Evolutionary conservation across 1,284 basidiomycete genomes (phyloP), one percentile per base, ranked within the genome.

Genomic region (Termitomyces sp.): DNA sequence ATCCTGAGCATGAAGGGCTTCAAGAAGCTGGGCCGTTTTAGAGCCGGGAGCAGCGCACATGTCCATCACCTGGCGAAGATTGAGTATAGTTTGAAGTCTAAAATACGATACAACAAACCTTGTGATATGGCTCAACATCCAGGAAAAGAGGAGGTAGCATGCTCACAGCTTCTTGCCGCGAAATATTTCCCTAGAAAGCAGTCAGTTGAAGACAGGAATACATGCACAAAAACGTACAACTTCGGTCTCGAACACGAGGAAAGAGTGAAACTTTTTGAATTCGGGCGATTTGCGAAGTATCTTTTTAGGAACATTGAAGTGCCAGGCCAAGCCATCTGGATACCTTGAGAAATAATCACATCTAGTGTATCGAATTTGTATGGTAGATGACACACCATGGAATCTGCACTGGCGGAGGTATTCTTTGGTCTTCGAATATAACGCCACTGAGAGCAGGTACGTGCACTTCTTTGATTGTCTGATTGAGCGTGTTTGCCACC

Each of bases 1-100:
- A 65, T 88, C 83, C 44, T 83, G 73, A 1, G 84, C 78, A 65
- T 96, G 93, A 2, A 97, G 75, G 1, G 91, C 89, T 76, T 97
- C 94, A 39, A 97, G 81, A 13, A 97, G 76, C 75, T 97, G 94
- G 4, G 92, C 91, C 5, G 94, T 95, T 84, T 99, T 99, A 31
- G 94, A 97, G 13, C 97, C 97, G 1, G 97, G 97, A 1, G 97
- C 96, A n/a, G 97, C 97, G 68, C 96, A 99, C 90, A 98, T 94
- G 72, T 99, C 96, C 63, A 99, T 84, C 38, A 94, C 92, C 88
- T 93, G 40, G 33, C 50, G 56, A 40, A 26, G 9, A 26, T 24
- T 17, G 33, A 58, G 58, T 17, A 3, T 9, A 13, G n/a, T 3
- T 48, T 3, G 9, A 28, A 17, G 7, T 17, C 15, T 9, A 5